phyloP scores from a whole-genome alignment of 2,329 filamentous ascomycete genomes.

The Nigrograna mackinnonii region DNA sequence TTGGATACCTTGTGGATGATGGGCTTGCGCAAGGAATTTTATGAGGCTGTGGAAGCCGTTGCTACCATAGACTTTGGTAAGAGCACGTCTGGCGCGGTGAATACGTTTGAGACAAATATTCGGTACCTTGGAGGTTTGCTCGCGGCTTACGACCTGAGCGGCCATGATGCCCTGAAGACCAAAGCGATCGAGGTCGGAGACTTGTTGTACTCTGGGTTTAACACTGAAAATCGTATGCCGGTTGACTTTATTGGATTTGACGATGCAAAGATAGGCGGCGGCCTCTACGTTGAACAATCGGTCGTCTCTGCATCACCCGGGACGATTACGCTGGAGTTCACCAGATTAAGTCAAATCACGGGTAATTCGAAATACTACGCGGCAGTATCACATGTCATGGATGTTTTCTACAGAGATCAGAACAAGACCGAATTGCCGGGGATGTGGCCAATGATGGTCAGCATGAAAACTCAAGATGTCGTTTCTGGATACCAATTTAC shows the following conservation, averaged over 20 bases:
- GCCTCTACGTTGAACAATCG: conserved; percentile 64
- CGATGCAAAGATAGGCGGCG: conserved; percentile 27
- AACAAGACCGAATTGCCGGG: conserved; percentile 72
- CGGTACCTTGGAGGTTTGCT: conserved; percentile 85
- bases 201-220: conserved; percentile 78
- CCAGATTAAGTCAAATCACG: conserved; percentile 83
- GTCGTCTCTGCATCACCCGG: conserved; percentile 48
- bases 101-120: conserved; percentile 92
- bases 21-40: conserved; percentile 76
- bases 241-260: conserved; percentile 55
- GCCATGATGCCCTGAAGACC: conserved; percentile 69
- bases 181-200: conserved; percentile 81
- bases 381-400: conserved; percentile 81
- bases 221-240: conserved; percentile 93
- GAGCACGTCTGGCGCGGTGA: conserved; percentile 68
- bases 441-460: conserved; percentile 75
- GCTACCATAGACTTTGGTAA: conserved; percentile 82
- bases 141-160: conserved; percentile 84
- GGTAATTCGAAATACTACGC: conserved; percentile 84
- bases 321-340: conserved; percentile 86
- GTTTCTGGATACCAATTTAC: conserved; percentile 31
- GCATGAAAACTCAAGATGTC: conserved; percentile 32
- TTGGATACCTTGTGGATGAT: conserved; percentile 85
- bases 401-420: conserved; percentile 77
- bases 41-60: conserved; percentile 72